These are phyloP conservation scores for Herpotrichia juniperi DNA, from an alignment of 2,329 filamentous ascomycete genomes.

Conservation along the genomic window DNA sequence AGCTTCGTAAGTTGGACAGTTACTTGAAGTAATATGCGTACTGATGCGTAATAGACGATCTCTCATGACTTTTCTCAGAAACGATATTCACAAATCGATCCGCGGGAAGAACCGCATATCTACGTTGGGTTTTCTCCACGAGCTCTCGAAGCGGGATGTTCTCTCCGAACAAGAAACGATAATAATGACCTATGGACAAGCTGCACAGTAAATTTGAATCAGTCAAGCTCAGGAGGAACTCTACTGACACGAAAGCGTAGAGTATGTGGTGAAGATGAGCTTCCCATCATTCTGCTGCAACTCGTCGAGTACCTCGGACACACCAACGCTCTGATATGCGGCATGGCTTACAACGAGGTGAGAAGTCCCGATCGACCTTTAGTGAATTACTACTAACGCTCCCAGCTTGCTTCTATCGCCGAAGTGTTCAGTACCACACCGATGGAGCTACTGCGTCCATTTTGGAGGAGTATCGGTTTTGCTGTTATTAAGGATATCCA, in stretches of 20 bases:
- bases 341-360: conserved; percentile 82
- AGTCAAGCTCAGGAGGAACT: background rate
- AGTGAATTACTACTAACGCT: conserved; percentile 2
- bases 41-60: conserved; percentile 58
- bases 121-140: conserved; percentile 73
- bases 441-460: conserved; percentile 78
- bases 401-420: conserved; percentile 72
- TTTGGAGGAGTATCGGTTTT: conserved; percentile 86
- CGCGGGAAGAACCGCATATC: conserved; percentile 70
- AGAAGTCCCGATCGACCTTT: background rate
- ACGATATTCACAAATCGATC: conserved; percentile 54
- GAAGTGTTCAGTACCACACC: conserved; percentile 67
- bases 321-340: conserved; percentile 77
- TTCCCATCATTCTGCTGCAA: conserved; percentile 83
- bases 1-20: conserved; percentile 63
- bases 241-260: conserved; percentile 45
- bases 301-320: conserved; percentile 88
- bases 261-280: conserved; percentile 77
- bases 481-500: conserved; percentile 82
- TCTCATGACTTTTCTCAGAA: conserved; percentile 68
- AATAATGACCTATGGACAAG: conserved; percentile 83
- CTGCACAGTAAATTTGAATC: conserved; percentile 66
- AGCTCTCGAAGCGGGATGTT: conserved; percentile 71
- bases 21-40: background rate
- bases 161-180: conserved; percentile 79